These are phyloP conservation scores for Metarhizium rileyi DNA, from an alignment of 2,329 filamentous ascomycete species.

Conservation along the genomic window DNA sequence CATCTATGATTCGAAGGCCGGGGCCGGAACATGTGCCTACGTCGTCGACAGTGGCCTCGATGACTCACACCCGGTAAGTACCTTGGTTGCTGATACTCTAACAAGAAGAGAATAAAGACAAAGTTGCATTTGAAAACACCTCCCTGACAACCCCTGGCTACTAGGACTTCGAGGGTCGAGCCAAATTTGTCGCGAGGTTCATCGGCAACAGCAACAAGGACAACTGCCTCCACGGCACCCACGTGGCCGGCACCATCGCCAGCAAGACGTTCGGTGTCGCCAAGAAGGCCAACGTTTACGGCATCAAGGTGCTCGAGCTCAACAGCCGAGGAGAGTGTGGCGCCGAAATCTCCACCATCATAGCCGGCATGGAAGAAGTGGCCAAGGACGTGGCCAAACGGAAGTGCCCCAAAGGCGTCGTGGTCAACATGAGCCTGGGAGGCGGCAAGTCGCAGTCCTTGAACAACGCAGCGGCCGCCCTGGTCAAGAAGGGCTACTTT, in stretches of 20 bases:
- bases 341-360: constrained; percentile 26
- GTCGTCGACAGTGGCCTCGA: constrained; percentile 32
- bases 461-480: constrained; percentile 34
- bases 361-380: constrained; percentile 31
- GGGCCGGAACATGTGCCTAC: constrained; percentile 28
- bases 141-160: neutral
- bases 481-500: constrained; percentile 33
- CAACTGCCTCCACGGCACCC: constrained; percentile 15
- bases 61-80: constrained; percentile 22
- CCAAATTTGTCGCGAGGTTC: constrained; percentile 23
- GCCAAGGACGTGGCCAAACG: constrained; percentile 21
- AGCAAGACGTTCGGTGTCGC: constrained; percentile 27
- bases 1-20: constrained; percentile 24
- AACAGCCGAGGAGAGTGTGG: constrained; percentile 23
- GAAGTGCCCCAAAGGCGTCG: constrained; percentile 29
- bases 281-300: constrained; percentile 26
- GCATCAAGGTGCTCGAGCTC: constrained; percentile 28
- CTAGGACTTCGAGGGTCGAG: constrained; percentile 29
- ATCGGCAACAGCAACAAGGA: constrained; percentile 20
- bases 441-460: constrained; percentile 30
- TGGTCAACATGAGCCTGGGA: constrained; percentile 43
- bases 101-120: neutral
- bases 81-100: neutral
- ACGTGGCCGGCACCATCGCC: constrained; percentile 24
- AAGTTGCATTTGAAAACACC: no score